These are phyloP conservation scores for Pythium scleroteichum DNA, from an alignment of 352 stramenopile species.

Conservation along the genomic window DNA sequence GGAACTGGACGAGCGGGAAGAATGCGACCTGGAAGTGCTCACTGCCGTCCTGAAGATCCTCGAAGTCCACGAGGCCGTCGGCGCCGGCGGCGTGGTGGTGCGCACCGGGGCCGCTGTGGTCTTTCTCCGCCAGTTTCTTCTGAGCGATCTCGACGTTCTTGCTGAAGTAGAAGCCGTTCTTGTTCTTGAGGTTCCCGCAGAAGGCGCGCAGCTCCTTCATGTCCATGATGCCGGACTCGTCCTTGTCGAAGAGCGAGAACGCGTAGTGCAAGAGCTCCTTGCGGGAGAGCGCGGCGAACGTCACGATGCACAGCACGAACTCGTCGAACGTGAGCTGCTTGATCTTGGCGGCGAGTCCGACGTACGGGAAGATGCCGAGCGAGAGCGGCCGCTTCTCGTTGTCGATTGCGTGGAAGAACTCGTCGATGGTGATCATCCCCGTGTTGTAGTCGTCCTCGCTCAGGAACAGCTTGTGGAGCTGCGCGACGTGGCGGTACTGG, in stretches of 20 bases:
- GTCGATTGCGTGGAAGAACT: constrained; percentile 58
- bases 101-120: constrained; percentile 25
- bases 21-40: constrained; percentile 64
- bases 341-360: constrained; percentile 33
- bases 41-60: constrained; percentile 55
- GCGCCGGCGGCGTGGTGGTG: constrained; percentile 18
- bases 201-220: constrained; percentile 51
- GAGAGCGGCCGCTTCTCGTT: constrained; percentile 64
- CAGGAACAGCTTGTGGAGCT: constrained; percentile 40
- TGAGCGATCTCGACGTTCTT: constrained; percentile 63
- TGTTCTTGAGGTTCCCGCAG: constrained; percentile 53
- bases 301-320: constrained; percentile 59
- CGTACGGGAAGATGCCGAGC: constrained; percentile 48
- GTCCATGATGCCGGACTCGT: constrained; percentile 68
- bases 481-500: constrained; percentile 38
- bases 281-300: constrained; percentile 47
- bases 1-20: constrained; percentile 66
- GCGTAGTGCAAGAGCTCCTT: constrained; percentile 61
- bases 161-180: constrained; percentile 53
- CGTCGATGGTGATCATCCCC: constrained; percentile 53
- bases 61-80: constrained; percentile 51
- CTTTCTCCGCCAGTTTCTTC: constrained; percentile 43
- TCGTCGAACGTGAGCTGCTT: constrained; percentile 56
- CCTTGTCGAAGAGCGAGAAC: constrained; percentile 69
- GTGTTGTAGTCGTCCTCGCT: constrained; percentile 48